Percentiles rank a stretch among this genome's conserved stretches.
Evolutionary conservation across 345 rosid species (phyloP).

Genomic region (Corchorus capsularis): DNA sequence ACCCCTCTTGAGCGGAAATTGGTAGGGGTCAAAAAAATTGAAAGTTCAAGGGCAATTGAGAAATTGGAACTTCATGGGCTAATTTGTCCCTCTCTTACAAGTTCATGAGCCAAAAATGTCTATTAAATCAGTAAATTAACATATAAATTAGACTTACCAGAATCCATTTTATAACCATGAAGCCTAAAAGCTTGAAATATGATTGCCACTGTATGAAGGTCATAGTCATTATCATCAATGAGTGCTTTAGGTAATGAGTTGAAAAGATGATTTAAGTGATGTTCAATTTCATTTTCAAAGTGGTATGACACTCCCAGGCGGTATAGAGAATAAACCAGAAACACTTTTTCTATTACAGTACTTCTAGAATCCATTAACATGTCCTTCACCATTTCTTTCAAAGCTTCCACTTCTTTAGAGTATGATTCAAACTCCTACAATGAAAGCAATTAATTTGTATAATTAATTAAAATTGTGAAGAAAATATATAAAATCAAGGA

Average conservation of each 20-base stretch:
- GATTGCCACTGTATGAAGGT: neutral
- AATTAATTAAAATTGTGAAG: too few species aligned
- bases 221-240: neutral
- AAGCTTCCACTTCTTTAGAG: too few species aligned
- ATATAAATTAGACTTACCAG: neutral
- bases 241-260: neutral
- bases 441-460: too few species aligned
- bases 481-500: too few species aligned
- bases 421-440: too few species aligned
- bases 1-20: too few species aligned
- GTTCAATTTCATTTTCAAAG: neutral
- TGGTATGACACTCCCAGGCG: neutral
- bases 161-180: constrained; percentile 3
- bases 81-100: too few species aligned
- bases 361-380: neutral
- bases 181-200: constrained; percentile 18
- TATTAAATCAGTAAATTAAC: too few species aligned
- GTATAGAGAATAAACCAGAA: neutral
- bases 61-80: too few species aligned
- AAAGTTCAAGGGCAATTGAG: too few species aligned
- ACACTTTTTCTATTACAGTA: neutral
- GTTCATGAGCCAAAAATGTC: too few species aligned
- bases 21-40: too few species aligned
- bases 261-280: neutral
- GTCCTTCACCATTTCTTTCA: neutral